phyloP scores from a whole-genome alignment of 805 yeast genomes.

The Candida taoyuanica region DNA sequence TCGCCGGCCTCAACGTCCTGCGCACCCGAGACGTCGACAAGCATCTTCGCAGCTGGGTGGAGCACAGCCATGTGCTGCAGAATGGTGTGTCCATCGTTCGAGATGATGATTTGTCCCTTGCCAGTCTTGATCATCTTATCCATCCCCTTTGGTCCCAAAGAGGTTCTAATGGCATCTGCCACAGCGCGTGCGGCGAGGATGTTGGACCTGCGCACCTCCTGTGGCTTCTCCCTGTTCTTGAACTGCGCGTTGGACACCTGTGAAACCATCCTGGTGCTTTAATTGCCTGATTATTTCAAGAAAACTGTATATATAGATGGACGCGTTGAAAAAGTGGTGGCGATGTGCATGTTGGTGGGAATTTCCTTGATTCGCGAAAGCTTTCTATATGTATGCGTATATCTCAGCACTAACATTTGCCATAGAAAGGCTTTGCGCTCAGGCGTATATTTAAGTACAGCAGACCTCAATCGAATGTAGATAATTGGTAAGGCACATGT shows the following conservation, averaged over 20 bases:
- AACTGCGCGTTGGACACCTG: constrained; percentile 71
- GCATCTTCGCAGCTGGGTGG: constrained; percentile 98
- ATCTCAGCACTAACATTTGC: background rate
- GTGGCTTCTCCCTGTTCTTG: constrained; percentile 94
- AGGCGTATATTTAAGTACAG: constrained; percentile 2
- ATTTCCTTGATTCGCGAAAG: too few species aligned
- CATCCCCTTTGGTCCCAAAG: constrained; percentile 99
- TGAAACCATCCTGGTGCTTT: background rate
- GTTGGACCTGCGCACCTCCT: constrained; percentile 94
- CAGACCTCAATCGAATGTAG: too few species aligned
- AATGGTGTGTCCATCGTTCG: constrained; percentile 98
- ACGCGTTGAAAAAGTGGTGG: constrained; percentile 3
- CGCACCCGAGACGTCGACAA: constrained; percentile 95
- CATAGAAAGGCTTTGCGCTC: background rate
- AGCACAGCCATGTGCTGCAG: constrained; percentile 95
- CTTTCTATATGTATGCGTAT: too few species aligned
- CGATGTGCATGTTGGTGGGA: too few species aligned
- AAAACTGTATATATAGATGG: background rate
- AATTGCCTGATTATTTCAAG: too few species aligned
- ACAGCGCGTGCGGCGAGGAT: constrained; percentile 99
- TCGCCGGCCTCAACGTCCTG: constrained; percentile 99
- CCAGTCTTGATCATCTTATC: constrained; percentile 97
- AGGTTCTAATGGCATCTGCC: constrained; percentile 91
- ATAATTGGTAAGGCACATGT: too few species aligned
- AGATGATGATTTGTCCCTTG: constrained; percentile 87